Percentiles rank a stretch among this genome's conserved stretches.
Evolutionary conservation across 257 asterid species (phyloP).

Genomic region (Eucommia ulmoides): DNA sequence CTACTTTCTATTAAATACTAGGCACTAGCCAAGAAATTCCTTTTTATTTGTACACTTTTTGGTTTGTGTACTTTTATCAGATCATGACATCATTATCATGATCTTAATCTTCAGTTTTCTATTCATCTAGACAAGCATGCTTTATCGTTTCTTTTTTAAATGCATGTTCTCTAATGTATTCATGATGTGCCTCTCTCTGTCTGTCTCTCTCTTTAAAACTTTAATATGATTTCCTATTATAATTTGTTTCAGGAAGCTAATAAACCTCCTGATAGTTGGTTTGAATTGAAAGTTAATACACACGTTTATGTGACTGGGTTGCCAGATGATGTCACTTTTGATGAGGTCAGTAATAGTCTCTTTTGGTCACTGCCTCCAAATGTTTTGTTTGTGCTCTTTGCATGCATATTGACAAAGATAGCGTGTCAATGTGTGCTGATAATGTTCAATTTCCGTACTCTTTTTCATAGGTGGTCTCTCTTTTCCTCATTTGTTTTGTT

Average conservation of each 20-base stretch:
- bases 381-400: conserved; percentile 6
- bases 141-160: no score
- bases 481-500: no score
- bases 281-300: conserved; percentile 91
- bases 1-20: no score
- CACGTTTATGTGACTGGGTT: conserved; percentile 90
- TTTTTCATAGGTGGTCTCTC: neutral
- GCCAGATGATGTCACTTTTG: conserved; percentile 85
- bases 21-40: no score
- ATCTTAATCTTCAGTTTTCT: no score
- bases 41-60: no score
- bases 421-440: neutral
- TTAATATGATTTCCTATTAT: neutral
- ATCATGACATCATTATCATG: no score
- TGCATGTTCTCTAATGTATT: no score
- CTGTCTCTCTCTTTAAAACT: neutral
- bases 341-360: conserved; percentile 85
- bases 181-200: no score
- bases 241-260: conserved; percentile 60
- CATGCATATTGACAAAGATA: neutral
- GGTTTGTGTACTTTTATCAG: no score
- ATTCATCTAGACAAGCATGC: no score
- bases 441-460: neutral
- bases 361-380: no score
- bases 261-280: conserved; percentile 96